These are phyloP conservation scores for Podaxis pistillaris DNA, from an alignment of 768 basidiomycete species.

Conservation along the genomic window DNA sequence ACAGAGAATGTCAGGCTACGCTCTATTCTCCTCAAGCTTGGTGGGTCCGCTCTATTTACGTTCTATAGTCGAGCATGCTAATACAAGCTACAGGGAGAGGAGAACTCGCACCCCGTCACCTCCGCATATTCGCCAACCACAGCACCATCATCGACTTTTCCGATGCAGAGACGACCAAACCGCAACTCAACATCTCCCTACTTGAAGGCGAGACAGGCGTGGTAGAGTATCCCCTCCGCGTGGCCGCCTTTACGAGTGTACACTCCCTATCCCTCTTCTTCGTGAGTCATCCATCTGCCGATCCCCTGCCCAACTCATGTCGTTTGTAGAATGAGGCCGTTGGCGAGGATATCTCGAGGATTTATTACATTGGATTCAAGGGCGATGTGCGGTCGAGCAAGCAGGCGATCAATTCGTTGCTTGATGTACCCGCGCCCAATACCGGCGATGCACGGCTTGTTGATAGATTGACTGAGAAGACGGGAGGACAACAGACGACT, in stretches of 20 bases:
- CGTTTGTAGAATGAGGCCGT: constrained; percentile 56
- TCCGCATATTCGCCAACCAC: constrained; percentile 74
- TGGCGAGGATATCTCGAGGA: constrained; percentile 60
- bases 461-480: constrained; percentile 57
- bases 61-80: constrained; percentile 5
- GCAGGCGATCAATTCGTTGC: constrained; percentile 59
- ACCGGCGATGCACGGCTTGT: constrained; percentile 71
- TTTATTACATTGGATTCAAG: constrained; percentile 85
- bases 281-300: constrained; percentile 44
- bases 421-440: constrained; percentile 78
- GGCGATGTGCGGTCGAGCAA: constrained; percentile 58
- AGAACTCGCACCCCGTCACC: constrained; percentile 69
- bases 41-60: constrained; percentile 34
- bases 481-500: constrained; percentile 60
- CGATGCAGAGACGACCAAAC: constrained; percentile 65
- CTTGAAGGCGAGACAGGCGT: constrained; percentile 68
- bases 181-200: constrained; percentile 70
- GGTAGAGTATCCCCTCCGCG: constrained; percentile 75
- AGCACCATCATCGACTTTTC: constrained; percentile 75
- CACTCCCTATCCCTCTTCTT: constrained; percentile 77
- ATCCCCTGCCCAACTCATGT: constrained; percentile 7
- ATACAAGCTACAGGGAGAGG: constrained; percentile 56
- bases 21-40: constrained; percentile 74
- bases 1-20: constrained; percentile 72
- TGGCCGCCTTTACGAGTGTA: constrained; percentile 74